These are phyloP conservation scores for Trichoderma sp. DNA, from an alignment of 2,329 filamentous ascomycete species.

Conservation along the genomic window DNA sequence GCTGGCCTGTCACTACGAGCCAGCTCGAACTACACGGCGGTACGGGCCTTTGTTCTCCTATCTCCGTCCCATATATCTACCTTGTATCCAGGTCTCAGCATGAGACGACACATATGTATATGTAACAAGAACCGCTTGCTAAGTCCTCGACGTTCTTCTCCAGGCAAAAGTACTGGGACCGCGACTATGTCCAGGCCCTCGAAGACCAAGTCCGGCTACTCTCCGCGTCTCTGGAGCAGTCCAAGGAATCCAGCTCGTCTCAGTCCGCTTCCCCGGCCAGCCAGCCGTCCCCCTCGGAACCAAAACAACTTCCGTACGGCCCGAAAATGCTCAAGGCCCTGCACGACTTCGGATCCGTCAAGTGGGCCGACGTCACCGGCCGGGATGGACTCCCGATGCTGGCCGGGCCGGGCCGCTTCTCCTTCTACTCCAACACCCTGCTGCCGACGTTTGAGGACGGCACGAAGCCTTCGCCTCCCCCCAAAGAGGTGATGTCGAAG, in stretches of 20 bases:
- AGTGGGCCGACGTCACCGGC: not conserved
- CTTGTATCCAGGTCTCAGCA: not conserved
- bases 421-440: not conserved
- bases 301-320: not conserved
- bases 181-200: conserved; percentile 16
- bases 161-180: conserved; percentile 19
- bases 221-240: conserved; percentile 5
- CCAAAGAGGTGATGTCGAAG: not conserved
- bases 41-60: not conserved
- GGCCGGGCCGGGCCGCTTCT: conserved; percentile 1
- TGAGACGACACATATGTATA: not conserved
- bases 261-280: not conserved
- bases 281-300: not conserved
- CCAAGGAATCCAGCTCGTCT: not conserved
- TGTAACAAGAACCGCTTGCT: not conserved
- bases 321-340: conserved; percentile 3
- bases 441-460: conserved; percentile 18
- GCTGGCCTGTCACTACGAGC: conserved; percentile 8
- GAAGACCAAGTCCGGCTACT: conserved; percentile 15
- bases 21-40: conserved; percentile 4
- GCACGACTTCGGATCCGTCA: conserved; percentile 7
- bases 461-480: not conserved
- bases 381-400: conserved; percentile 6
- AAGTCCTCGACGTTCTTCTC: not conserved
- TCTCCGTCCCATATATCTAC: not conserved